Evolutionary conservation across 1,284 basidiomycete genomes (phyloP), one percentile per base, ranked within the genome.

Genomic region (Erythrobasidium hasegawianum): DNA sequence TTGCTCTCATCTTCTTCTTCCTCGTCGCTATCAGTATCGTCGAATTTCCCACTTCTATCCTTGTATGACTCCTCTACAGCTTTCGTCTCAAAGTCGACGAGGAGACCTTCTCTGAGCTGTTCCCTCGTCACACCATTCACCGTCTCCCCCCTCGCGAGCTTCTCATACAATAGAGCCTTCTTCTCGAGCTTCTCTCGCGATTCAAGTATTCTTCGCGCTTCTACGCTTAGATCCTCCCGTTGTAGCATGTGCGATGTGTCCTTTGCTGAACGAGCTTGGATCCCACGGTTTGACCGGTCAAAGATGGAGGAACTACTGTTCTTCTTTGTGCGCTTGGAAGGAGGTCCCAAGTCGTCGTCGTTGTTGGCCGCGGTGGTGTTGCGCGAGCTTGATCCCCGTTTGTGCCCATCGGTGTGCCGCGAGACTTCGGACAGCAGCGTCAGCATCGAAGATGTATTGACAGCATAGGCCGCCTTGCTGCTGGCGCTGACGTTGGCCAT

Each of bases 21-120:
- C n/a, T 68, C 53, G 13, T 71, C 53, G 38, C 56, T 64, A 29
- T 66, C 58, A 16, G 85, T 87, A 69, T 87, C 85, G 8, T 83
- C 84, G 76, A 76, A 14, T 70, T 70, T 41, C 77, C 75, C 10
- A 71, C 75, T 39, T 74, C 73, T 64, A 73, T 67, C 45, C 76
- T 85, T 82, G 70, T 81, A 86, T 7, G 77, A 77, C 55, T 83
- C 82, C 39, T 81, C 80, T 0, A 77, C 75, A 41, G 78, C 77
- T 73, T 87, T 87, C 10, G 82, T 80, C 64, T 93, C 89, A 74
- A 92, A 92, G 77, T 97, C 92, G 4, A 97, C 88, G 57, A 91
- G 79, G 10, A 90, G 78, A 20, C 83, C 81, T 50, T 85, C 85
- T 67, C 85, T 85, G 74, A 95, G 88, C 68, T 84, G 85, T 59